Conservation (phyloP, 768 basidiomycete species). For the Strobilomyces confusus region DNA sequence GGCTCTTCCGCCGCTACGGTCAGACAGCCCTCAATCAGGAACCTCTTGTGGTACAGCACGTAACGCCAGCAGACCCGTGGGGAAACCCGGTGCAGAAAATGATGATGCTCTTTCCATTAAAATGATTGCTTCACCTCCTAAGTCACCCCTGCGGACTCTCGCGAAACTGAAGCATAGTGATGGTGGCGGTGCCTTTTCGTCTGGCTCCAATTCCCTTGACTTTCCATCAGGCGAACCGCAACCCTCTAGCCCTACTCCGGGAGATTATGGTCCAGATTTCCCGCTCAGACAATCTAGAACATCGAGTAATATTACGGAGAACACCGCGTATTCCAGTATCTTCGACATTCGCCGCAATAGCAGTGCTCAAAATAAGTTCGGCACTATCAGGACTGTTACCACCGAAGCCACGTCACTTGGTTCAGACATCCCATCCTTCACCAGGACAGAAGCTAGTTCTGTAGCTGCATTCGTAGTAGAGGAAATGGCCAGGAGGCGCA, state of each 20-base stretch:
- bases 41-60: conserved; percentile 33
- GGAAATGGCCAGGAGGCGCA: conserved; percentile 37
- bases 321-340: conserved; percentile 55
- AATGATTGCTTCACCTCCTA: conserved; percentile 36
- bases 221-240: conserved; percentile 35
- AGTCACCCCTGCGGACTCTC: conserved; percentile 50
- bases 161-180: conserved; percentile 18
- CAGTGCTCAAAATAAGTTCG: conserved; percentile 56
- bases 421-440: conserved; percentile 60
- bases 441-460: conserved; percentile 58
- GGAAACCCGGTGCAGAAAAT: conserved; percentile 27
- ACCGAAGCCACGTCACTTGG: conserved; percentile 71
- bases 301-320: conserved; percentile 58
- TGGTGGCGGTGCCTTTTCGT: conserved; percentile 6
- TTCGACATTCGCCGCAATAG: conserved; percentile 48
- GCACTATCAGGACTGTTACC: conserved; percentile 76
- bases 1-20: conserved; percentile 47
- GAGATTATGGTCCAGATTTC: conserved; percentile 32
- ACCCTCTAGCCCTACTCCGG: conserved; percentile 29
- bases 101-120: conserved; percentile 39
- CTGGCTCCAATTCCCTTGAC: conserved; percentile 24
- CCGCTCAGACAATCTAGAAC: conserved; percentile 59
- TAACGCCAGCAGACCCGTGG: conserved; percentile 15
- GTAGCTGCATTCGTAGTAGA: conserved; percentile 50
- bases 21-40: conserved; percentile 53